These are phyloP conservation scores for Phyllosticta ampelicida DNA, from an alignment of 2,329 filamentous ascomycete genomes.

Conservation along the genomic window DNA sequence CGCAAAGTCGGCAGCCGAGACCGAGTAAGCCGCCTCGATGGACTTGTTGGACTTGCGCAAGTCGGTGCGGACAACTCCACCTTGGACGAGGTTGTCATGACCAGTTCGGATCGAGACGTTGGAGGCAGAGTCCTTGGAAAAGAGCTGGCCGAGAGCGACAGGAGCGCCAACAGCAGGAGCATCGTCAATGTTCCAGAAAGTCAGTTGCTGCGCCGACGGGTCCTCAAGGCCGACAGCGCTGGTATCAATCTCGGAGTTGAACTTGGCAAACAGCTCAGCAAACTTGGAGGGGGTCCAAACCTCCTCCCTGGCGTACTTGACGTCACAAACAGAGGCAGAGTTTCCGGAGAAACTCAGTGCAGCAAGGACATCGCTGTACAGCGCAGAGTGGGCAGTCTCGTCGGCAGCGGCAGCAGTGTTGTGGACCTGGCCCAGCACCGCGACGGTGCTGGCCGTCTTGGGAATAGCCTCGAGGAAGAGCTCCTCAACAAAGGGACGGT, in stretches of 20 bases:
- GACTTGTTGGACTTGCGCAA: conserved; percentile 73
- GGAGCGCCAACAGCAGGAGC: conserved; percentile 58
- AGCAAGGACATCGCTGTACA: conserved; percentile 87
- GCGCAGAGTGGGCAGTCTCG: conserved; percentile 63
- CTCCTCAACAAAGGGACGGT: conserved; percentile 91
- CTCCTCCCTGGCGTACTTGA: conserved; percentile 77
- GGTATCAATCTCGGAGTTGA: conserved; percentile 25
- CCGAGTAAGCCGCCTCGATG: conserved; percentile 72
- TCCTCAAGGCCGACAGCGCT: conserved; percentile 46
- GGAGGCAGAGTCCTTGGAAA: conserved; percentile 49
- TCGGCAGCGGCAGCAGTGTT: conserved; percentile 65
- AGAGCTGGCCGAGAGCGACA: conserved; percentile 46
- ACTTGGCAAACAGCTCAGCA: conserved; percentile 36
- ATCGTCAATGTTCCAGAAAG: conserved; percentile 84
- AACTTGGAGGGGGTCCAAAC: conserved; percentile 50
- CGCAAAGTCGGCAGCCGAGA: conserved; percentile 67
- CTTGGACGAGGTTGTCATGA: conserved; percentile 55
- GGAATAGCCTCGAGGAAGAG: conserved; percentile 79
- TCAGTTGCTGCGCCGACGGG: conserved; percentile 64
- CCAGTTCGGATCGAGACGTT: conserved; percentile 50
- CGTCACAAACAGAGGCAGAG: conserved; percentile 54
- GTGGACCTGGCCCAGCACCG: conserved; percentile 80
- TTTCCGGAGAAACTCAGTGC: conserved; percentile 62
- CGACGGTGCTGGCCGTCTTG: conserved; percentile 60
- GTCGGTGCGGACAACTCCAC: conserved; percentile 74